These are phyloP conservation scores for Willaertia magna DNA, from an alignment of 208 protist species.

Conservation along the genomic window DNA sequence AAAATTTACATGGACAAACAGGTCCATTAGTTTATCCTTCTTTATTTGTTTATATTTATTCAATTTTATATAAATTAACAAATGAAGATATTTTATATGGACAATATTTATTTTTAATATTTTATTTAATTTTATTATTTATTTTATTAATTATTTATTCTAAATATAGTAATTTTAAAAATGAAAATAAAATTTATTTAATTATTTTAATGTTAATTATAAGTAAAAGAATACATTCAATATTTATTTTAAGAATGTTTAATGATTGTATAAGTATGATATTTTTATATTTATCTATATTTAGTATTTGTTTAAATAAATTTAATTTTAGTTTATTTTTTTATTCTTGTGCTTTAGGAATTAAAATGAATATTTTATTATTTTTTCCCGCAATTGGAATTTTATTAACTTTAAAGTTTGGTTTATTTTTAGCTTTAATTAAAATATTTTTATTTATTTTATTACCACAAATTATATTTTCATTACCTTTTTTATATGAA, in stretches of 20 bases:
- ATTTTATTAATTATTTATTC: slow-evolving; percentile 29
- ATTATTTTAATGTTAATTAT: slow-evolving; percentile 32
- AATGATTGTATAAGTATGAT: slow-evolving; percentile 71
- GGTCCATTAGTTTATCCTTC: slow-evolving; percentile 72
- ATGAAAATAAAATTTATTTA: not conserved
- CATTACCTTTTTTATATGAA: not conserved
- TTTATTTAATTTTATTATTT: slow-evolving; percentile 49
- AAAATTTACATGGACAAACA: slow-evolving; percentile 49
- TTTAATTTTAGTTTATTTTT: not conserved
- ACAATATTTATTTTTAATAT: slow-evolving; percentile 50
- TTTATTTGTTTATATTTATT: slow-evolving; percentile 69
- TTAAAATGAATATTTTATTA: slow-evolving; percentile 90
- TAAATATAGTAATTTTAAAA: not conserved
- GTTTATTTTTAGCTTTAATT: slow-evolving; percentile 44
- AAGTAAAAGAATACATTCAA: slow-evolving; percentile 49
- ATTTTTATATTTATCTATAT: slow-evolving; percentile 50
- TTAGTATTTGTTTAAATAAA: slow-evolving; percentile 5
- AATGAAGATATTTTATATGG: slow-evolving; percentile 43
- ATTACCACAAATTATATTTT: not conserved
- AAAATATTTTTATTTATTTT: not conserved
- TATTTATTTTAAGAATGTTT: slow-evolving; percentile 68
- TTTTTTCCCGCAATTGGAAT: slow-evolving; percentile 64
- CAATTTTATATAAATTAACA: slow-evolving; percentile 55
- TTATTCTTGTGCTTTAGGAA: slow-evolving; percentile 49
- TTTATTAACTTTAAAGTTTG: slow-evolving; percentile 39